phyloP scores from a whole-genome alignment of 2,329 filamentous ascomycete species.

The Diaporthe velutina region DNA sequence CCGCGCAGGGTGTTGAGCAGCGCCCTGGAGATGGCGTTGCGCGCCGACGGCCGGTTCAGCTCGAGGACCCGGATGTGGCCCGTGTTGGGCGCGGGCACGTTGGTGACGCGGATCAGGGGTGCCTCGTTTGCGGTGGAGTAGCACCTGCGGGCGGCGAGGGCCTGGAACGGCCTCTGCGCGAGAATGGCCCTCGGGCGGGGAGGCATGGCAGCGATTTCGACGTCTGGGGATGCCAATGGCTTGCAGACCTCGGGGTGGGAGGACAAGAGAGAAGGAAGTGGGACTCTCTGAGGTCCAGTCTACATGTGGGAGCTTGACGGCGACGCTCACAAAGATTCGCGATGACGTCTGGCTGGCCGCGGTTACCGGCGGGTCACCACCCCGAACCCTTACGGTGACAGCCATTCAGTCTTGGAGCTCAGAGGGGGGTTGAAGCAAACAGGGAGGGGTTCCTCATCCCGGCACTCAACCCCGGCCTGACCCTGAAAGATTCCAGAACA shows the following conservation, averaged over 20 bases:
- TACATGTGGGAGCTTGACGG: not conserved
- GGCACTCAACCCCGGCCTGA: not conserved
- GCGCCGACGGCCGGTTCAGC: conserved; percentile 84
- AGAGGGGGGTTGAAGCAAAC: not conserved
- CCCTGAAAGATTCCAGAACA: conserved; percentile 18
- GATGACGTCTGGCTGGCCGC: conserved; percentile 24
- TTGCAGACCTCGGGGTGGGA: not conserved
- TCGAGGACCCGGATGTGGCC: conserved; percentile 91
- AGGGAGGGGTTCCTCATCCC: not conserved
- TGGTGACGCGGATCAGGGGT: conserved; percentile 76
- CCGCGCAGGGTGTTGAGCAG: conserved; percentile 79
- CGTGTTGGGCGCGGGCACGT: conserved; percentile 81
- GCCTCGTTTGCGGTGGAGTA: conserved; percentile 58
- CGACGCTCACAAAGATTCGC: not conserved
- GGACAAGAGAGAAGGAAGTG: not conserved
- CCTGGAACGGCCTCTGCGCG: conserved; percentile 36
- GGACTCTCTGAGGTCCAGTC: not conserved
- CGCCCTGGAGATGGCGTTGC: conserved; percentile 90
- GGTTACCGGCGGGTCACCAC: conserved; percentile 10
- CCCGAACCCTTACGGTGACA: not conserved
- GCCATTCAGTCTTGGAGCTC: not conserved
- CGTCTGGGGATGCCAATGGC: not conserved
- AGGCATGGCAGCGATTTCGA: conserved; percentile 20
- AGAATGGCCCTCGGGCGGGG: conserved; percentile 25
- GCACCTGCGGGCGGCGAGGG: conserved; percentile 39